A percentile compares a stretch with the other conserved stretches of the same genome.
Conservation (phyloP, 2,329 filamentous ascomycete species). For the Leptographium lundbergii region DNA sequence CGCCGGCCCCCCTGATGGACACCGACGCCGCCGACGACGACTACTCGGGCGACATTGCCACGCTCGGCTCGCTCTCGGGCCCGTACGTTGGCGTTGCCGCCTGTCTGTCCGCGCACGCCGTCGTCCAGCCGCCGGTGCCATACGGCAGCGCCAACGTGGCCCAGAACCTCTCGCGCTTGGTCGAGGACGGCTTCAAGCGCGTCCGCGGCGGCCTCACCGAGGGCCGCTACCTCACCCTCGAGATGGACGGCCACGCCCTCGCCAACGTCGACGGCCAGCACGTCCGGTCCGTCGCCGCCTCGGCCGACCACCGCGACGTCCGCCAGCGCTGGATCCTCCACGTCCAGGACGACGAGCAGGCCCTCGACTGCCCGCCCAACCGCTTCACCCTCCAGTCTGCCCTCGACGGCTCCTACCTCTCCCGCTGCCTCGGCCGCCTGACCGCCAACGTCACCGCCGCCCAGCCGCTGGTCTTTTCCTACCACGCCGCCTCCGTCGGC, state of each 20-base stretch:
- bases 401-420: conserved; percentile 8
- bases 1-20: background rate
- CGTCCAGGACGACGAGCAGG: background rate
- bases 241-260: conserved; percentile 27
- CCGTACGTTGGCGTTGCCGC: conserved; percentile 2
- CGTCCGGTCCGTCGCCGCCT: conserved; percentile 13
- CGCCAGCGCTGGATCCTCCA: conserved; percentile 33
- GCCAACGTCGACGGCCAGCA: conserved; percentile 15
- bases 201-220: conserved; percentile 39
- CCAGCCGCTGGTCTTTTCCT: conserved; percentile 4
- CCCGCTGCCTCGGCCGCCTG: background rate
- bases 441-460: background rate
- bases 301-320: conserved; percentile 22
- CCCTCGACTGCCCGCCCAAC: background rate
- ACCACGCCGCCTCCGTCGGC: background rate
- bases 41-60: background rate
- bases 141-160: conserved; percentile 18
- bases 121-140: conserved; percentile 34
- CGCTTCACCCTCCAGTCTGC: conserved; percentile 4
- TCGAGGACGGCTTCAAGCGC: conserved; percentile 38
- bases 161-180: conserved; percentile 22
- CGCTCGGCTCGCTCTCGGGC: background rate
- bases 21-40: background rate
- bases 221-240: conserved; percentile 38
- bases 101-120: background rate